Conservation (phyloP, 306 rosid species). For the Sphenostylis stenocarpa region DNA sequence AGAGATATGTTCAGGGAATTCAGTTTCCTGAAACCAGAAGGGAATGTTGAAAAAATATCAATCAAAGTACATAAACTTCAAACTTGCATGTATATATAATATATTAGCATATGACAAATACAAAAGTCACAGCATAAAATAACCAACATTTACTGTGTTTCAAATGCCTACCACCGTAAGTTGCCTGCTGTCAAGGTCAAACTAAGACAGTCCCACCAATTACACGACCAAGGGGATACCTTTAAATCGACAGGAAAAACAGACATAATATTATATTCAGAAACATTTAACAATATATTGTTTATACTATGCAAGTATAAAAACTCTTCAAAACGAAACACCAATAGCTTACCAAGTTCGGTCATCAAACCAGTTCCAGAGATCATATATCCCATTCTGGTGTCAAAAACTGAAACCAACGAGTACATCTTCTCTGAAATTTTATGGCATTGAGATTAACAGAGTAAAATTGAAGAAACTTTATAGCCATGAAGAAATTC, state of each 20-base stretch:
- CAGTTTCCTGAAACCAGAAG: constrained; percentile 58
- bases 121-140: constrained; percentile 14
- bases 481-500: not conserved
- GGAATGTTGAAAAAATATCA: constrained; percentile 28
- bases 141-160: constrained; percentile 16
- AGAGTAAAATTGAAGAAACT: constrained; percentile 4
- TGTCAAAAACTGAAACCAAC: constrained; percentile 81
- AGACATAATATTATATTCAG: constrained; percentile 4
- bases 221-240: constrained; percentile 99
- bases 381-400: constrained; percentile 89
- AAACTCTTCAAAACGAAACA: not conserved
- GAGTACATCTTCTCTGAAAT: constrained; percentile 32
- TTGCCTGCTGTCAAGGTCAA: constrained; percentile 95
- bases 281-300: constrained; percentile 27
- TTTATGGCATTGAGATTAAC: constrained; percentile 16
- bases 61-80: constrained; percentile 2
- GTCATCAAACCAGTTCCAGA: constrained; percentile 99
- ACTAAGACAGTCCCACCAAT: constrained; percentile 98
- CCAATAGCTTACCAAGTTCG: constrained; percentile 75
- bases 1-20: constrained; percentile 89
- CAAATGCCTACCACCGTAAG: constrained; percentile 71
- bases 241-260: constrained; percentile 34
- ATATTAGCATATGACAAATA: constrained; percentile 15
- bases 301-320: not conserved
- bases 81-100: constrained; percentile 9